Evolutionary conservation across 2,329 filamentous ascomycete species (phyloP).

Genomic region (Alternaria sp.): DNA sequence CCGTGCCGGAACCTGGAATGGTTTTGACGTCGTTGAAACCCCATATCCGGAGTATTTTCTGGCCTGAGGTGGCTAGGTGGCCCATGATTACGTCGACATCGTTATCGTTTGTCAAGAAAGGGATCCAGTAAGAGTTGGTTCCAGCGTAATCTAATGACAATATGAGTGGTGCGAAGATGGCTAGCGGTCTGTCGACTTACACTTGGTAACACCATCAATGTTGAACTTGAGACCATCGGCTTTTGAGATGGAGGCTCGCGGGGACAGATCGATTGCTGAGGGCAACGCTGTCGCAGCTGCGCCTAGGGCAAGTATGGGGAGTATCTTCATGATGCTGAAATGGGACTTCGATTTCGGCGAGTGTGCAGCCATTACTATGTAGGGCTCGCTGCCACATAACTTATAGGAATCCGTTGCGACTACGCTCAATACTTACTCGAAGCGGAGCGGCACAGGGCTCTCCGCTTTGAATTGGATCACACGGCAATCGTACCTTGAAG

Average conservation of each 20-base stretch:
- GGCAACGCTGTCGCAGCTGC: constrained; percentile 30
- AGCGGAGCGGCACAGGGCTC: background rate
- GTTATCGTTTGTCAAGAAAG: constrained; percentile 58
- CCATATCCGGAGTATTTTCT: constrained; percentile 67
- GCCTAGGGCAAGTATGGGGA: constrained; percentile 23
- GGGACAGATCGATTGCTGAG: constrained; percentile 14
- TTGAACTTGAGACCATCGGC: constrained; percentile 41
- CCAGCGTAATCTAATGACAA: constrained; percentile 55
- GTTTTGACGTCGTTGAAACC: constrained; percentile 66
- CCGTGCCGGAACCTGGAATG: constrained; percentile 49
- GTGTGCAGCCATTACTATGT: background rate
- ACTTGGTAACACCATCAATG: constrained; percentile 45
- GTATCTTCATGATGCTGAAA: constrained; percentile 28
- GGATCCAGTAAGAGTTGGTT: constrained; percentile 64
- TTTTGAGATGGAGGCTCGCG: constrained; percentile 33
- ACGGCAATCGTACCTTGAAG: background rate
- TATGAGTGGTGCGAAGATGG: background rate
- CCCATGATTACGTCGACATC: constrained; percentile 60
- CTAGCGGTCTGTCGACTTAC: constrained; percentile 9
- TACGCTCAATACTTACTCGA: background rate
- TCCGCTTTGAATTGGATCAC: constrained; percentile 16
- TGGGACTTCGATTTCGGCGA: background rate
- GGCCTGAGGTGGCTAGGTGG: constrained; percentile 58
- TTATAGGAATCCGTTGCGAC: background rate
- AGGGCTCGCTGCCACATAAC: background rate